Evolutionary conservation across 2,329 filamentous ascomycete genomes (phyloP).

Genomic region (Fusarium sp.): DNA sequence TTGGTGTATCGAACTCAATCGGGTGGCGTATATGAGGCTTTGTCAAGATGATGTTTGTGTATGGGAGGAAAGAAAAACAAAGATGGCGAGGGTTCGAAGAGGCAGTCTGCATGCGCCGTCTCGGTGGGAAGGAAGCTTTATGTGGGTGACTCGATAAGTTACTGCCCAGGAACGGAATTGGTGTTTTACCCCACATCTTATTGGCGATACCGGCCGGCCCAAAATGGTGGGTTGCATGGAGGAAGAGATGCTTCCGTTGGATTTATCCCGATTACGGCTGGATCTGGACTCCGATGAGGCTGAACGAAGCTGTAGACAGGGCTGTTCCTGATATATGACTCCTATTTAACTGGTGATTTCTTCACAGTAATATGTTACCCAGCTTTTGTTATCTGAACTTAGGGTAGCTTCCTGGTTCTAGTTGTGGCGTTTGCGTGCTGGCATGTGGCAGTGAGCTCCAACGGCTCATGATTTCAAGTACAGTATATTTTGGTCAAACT

Average conservation of each 20-base stretch:
- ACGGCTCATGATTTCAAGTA: not conserved
- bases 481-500: not conserved
- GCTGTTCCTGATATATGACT: not conserved
- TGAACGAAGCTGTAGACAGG: constrained; percentile 7
- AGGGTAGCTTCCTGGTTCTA: constrained; percentile 14
- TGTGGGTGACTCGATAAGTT: constrained; percentile 34
- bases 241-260: not conserved
- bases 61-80: not conserved
- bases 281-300: not conserved
- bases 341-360: not conserved
- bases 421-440: constrained; percentile 12
- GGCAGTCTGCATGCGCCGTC: constrained; percentile 32
- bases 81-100: not conserved
- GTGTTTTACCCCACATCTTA: constrained; percentile 43
- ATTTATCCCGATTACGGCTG: constrained; percentile 8
- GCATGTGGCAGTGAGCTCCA: constrained; percentile 13
- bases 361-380: not conserved
- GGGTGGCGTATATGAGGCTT: not conserved
- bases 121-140: constrained; percentile 38
- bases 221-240: constrained; percentile 36
- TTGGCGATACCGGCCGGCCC: constrained; percentile 42
- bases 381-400: not conserved
- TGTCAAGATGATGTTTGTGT: not conserved
- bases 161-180: constrained; percentile 16
- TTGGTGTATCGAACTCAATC: constrained; percentile 3